These are phyloP conservation scores for Colletotrichum tropicale DNA, from an alignment of 2,329 filamentous ascomycete genomes.

Conservation along the genomic window DNA sequence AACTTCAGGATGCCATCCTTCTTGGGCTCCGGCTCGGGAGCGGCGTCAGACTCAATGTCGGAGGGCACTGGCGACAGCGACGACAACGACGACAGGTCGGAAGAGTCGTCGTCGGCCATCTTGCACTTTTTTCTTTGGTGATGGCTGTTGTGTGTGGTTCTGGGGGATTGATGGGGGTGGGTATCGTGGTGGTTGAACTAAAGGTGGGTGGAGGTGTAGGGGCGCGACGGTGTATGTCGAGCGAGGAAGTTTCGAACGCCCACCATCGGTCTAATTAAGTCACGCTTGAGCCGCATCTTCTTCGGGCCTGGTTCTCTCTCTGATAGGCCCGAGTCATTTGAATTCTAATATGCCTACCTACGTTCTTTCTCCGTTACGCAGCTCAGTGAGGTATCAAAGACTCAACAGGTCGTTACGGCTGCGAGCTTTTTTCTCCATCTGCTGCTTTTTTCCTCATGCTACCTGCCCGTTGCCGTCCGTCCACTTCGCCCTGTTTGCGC, in stretches of 20 bases:
- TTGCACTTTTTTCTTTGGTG: constrained; percentile 24
- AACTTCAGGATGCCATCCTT: constrained; percentile 70
- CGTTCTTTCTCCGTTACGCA: not conserved
- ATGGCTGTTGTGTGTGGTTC: not conserved
- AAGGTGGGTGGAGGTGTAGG: constrained; percentile 24
- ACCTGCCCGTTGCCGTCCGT: not conserved
- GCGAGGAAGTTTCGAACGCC: constrained; percentile 17
- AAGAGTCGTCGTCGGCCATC: constrained; percentile 68
- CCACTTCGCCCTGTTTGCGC: not conserved
- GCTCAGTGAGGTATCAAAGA: not conserved
- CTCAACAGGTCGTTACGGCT: not conserved
- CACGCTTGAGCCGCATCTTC: constrained; percentile 22
- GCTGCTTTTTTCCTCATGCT: not conserved
- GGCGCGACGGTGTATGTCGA: constrained; percentile 15
- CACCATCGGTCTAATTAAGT: constrained; percentile 20
- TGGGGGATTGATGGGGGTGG: constrained; percentile 18
- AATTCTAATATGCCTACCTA: constrained; percentile 12
- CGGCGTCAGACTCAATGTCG: constrained; percentile 56
- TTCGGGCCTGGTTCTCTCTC: constrained; percentile 4
- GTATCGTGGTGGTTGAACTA: constrained; percentile 27
- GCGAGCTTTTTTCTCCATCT: not conserved
- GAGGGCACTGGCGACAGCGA: constrained; percentile 50
- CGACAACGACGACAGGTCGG: constrained; percentile 65
- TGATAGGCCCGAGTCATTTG: constrained; percentile 24
- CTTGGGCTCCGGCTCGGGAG: constrained; percentile 49